Conservation (phyloP, 805 yeast genomes). For the Starmerella powellii region DNA sequence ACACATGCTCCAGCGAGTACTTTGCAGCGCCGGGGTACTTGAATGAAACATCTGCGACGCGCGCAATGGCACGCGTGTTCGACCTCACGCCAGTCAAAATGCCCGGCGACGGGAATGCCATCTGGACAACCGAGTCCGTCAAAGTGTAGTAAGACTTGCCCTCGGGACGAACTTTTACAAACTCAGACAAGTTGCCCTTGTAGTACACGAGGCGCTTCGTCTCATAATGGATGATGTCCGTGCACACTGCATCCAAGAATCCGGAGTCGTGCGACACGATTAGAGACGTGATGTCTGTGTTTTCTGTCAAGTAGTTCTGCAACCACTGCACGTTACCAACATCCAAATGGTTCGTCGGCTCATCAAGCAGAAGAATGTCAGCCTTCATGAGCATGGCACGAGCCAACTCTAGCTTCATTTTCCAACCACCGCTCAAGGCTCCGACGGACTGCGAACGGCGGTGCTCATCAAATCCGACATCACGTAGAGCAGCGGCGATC, state of each 20-base stretch:
- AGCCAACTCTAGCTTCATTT: slow-evolving; percentile 96
- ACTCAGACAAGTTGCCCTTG: slow-evolving; percentile 88
- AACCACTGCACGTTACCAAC: slow-evolving; percentile 89
- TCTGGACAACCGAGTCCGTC: slow-evolving; percentile 82
- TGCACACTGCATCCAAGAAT: slow-evolving; percentile 87
- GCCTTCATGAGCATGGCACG: slow-evolving; percentile 98
- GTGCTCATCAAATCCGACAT: slow-evolving; percentile 85
- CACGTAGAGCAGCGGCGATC: slow-evolving; percentile 60
- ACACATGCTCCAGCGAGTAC: slow-evolving; percentile 66
- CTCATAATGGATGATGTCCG: slow-evolving; percentile 94
- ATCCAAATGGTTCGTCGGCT: slow-evolving; percentile 97
- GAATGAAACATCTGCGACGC: slow-evolving; percentile 75
- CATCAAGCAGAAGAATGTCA: slow-evolving; percentile 85
- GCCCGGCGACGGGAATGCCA: slow-evolving; percentile 99
- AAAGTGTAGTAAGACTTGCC: slow-evolving; percentile 92
- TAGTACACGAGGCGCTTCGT: slow-evolving; percentile 87
- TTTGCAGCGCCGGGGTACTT: slow-evolving; percentile 79
- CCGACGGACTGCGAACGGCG: slow-evolving; percentile 87
- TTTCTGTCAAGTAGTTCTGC: slow-evolving; percentile 68
- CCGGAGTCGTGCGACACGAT: slow-evolving; percentile 98
- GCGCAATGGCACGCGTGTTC: slow-evolving; percentile 83
- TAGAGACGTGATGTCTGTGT: slow-evolving; percentile 80
- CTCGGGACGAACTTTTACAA: slow-evolving; percentile 86
- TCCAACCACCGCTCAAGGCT: slow-evolving; percentile 97
- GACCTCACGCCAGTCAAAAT: slow-evolving; percentile 94